Conservation (phyloP, 441 rosid genomes). For the Brassica balearica region DNA sequence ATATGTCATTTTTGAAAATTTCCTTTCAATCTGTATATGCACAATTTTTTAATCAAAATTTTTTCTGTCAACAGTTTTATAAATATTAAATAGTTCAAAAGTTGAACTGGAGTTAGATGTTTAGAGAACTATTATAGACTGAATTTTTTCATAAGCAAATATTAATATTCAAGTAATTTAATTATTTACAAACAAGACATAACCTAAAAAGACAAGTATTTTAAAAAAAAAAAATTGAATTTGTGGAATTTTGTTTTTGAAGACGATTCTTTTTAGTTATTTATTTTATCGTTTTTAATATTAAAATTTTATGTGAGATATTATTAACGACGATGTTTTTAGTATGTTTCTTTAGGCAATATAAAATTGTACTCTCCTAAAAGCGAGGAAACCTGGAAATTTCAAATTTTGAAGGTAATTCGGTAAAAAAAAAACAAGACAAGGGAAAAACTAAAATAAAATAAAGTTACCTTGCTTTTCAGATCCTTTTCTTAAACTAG, state of each 20-base stretch:
- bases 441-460: background rate
- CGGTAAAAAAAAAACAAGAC: background rate
- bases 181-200: background rate
- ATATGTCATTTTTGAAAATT: background rate
- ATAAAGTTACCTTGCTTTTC: slow-evolving; percentile 2
- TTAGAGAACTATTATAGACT: background rate
- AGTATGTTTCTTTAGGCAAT: background rate
- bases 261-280: background rate
- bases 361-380: background rate
- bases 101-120: background rate
- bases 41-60: background rate
- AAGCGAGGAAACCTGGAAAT: background rate
- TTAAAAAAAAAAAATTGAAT: no score
- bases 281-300: background rate
- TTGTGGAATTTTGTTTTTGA: background rate
- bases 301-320: background rate
- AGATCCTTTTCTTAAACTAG: background rate
- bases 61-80: background rate
- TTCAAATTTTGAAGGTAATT: background rate
- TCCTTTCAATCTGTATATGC: background rate
- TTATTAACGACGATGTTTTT: background rate
- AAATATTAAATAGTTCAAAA: background rate
- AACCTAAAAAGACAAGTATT: background rate
- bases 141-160: background rate
- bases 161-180: background rate